Conservation (phyloP, 495 filamentous ascomycete species). For the Articulospora tetracladia region DNA sequence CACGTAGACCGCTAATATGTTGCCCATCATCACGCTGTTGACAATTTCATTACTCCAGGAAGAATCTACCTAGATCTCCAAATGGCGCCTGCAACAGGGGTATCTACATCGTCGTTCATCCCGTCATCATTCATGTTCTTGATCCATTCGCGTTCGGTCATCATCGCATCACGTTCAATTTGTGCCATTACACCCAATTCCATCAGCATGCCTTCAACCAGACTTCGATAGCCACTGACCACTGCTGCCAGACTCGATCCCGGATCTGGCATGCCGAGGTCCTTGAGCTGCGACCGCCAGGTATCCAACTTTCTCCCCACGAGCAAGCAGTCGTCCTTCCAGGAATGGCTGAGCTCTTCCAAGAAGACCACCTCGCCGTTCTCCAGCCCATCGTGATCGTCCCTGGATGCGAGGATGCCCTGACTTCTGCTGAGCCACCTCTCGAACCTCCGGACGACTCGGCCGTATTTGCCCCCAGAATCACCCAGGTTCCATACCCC, state of each 20-base stretch:
- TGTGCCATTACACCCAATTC: slow-evolving; percentile 44
- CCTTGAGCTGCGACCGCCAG: slow-evolving; percentile 34
- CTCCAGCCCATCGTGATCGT: slow-evolving; percentile 23
- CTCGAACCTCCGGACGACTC: slow-evolving; percentile 46
- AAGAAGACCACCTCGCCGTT: slow-evolving; percentile 33
- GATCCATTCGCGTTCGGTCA: slow-evolving; percentile 44
- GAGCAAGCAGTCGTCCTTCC: slow-evolving; percentile 40
- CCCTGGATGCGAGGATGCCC: slow-evolving; percentile 33
- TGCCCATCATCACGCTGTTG: neutral
- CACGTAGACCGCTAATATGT: neutral
- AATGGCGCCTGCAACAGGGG: slow-evolving; percentile 20
- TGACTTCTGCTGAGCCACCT: slow-evolving; percentile 42
- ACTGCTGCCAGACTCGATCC: slow-evolving; percentile 33
- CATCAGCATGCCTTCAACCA: slow-evolving; percentile 43
- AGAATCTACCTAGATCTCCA: slow-evolving; percentile 21
- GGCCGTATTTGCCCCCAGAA: slow-evolving; percentile 42
- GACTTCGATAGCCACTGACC: slow-evolving; percentile 31
- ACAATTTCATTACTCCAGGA: neutral
- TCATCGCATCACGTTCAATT: slow-evolving; percentile 41
- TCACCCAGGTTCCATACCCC: slow-evolving; percentile 48
- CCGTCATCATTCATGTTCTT: slow-evolving; percentile 34
- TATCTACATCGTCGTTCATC: slow-evolving; percentile 16
- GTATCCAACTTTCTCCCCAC: slow-evolving; percentile 38
- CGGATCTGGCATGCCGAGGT: slow-evolving; percentile 24
- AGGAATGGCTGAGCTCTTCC: slow-evolving; percentile 35